A percentile compares a stretch with the other conserved stretches of the same genome.
These are phyloP conservation scores for Amoeboradix gromovi DNA, from an alignment of 371 early-diverging fungal species.

Conservation along the genomic window DNA sequence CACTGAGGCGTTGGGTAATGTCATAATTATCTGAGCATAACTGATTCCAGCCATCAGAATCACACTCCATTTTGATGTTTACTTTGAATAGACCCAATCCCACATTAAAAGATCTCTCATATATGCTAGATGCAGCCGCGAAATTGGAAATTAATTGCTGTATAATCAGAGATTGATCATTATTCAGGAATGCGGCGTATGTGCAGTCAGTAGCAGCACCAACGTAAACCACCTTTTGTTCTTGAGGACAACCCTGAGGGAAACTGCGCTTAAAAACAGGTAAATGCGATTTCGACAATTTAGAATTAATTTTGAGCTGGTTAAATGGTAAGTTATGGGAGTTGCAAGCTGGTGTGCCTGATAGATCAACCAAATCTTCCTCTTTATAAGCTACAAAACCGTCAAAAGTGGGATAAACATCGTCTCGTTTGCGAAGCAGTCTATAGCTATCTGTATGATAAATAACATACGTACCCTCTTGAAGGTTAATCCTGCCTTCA, in stretches of 20 bases:
- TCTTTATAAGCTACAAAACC: neutral
- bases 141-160: constrained; percentile 3
- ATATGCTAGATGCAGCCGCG: constrained; percentile 1
- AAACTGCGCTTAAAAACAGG: neutral
- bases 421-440: neutral
- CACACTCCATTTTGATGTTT: constrained; percentile 1
- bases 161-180: neutral
- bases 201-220: constrained; percentile 3
- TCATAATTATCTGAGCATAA: neutral
- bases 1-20: constrained; percentile 2
- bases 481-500: neutral
- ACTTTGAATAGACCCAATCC: constrained; percentile 1
- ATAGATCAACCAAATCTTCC: neutral
- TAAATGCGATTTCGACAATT: neutral
- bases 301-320: neutral
- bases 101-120: constrained; percentile 2
- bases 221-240: neutral
- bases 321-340: neutral
- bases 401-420: neutral
- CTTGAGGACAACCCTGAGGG: neutral
- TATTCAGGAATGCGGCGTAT: neutral
- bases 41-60: constrained; percentile 1
- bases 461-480: neutral
- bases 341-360: neutral
- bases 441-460: neutral